Base-by-base conservation (phyloP, 2,329 filamentous ascomycete genomes). In the Colletotrichum shisoi region DNA sequence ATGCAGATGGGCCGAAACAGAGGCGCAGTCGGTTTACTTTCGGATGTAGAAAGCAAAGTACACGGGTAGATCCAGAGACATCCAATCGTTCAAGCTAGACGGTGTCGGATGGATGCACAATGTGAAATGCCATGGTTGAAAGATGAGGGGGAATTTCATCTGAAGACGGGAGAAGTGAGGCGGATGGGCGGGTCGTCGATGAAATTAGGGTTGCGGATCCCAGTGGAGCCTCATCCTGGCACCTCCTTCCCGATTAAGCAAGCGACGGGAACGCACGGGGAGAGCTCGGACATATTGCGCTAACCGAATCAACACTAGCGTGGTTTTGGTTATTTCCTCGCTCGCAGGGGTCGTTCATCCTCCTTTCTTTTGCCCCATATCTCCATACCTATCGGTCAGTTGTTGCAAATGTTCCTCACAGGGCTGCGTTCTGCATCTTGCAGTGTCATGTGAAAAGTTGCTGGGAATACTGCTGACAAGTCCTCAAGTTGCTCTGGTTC, bases 71-170 rank as follows among this genome's bases (percentile, higher is more conserved):
- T 7, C 6, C 24, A 39, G 6, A 45, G 24, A 58, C 13, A 53
- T 21, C 51, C 34, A 53, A 39, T 53, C n/a, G 12, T 39, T 58
- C 31, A 17, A 34, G 19, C 19, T 13, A 13, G 12, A 46, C n/a
- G 31, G 31, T 8, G 31, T 48, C 56, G 31, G 15, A 19, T 57
- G 31, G 15, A 58, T 58, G 56, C 31, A 34, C 15, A 48, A 48
- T 42, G 37, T 59, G 57, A 51, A 59, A 59, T 59, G 45, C 34
- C 57, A 59, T 59, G 57, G 17, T 19, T 51, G 21, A n/a, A 48
- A 12, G 31, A 34, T 37, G 40, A 49, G 21, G 44, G 44, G 31
- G n/a, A 39, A 48, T 13, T n/a, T 39, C 19, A 31, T 48, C 34
- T 6, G 57, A 40, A 49, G 34, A 15, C 31, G 31, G 31, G 31